Base-by-base conservation (phyloP, 2,329 filamentous ascomycete genomes). In the Chaetomium olivaceum region DNA sequence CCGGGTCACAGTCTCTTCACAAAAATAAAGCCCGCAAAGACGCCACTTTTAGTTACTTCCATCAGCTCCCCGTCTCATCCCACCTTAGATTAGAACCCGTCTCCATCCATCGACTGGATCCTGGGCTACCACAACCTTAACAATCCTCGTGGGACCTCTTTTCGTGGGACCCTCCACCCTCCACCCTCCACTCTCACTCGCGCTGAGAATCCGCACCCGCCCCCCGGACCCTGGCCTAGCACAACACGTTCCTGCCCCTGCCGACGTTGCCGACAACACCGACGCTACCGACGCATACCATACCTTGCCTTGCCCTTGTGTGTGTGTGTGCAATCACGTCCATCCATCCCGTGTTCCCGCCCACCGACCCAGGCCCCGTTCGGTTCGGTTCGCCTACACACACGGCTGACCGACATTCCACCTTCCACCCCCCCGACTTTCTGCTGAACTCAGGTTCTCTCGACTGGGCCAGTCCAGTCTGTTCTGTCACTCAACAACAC, bases 251-350 rank as follows among this genome's bases (percentile, higher is more conserved):
- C 33, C 62, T 51, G 57, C 1, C 33, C 31, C 59, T 62, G 39
- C 66, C 66, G 66, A 68, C 46, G 33, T 25, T 68, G 61, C 66
- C 66, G 66, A 61, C 58, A 27, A 33, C 25, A 57, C 64, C 58
- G 61, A 65, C 50, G 23, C 52, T 23, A 63, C 62, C 58, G 55
- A 61, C 59, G 14, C 39, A 43, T 43, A 65, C 50, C n/a, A 36
- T 29, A 63, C 57, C 58, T 48, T 19, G 29, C n/a, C 51, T 52
- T 58, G 57, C 27, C 46, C 39, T 50, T 62, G 60, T 23, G 51
- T 51, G 36, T 36, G 16, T 51, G 54, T 43, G 39, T 5, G 7
- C 57, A 55, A 29, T 19, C 39, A 36, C 33, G 33, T 23, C 7
- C 55, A 63, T 59, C 56, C 62, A 63, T 59, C 56, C 62, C 62